Evolutionary conservation across 768 basidiomycete genomes (phyloP).

Genomic region (Tricholoma flavovirens): DNA sequence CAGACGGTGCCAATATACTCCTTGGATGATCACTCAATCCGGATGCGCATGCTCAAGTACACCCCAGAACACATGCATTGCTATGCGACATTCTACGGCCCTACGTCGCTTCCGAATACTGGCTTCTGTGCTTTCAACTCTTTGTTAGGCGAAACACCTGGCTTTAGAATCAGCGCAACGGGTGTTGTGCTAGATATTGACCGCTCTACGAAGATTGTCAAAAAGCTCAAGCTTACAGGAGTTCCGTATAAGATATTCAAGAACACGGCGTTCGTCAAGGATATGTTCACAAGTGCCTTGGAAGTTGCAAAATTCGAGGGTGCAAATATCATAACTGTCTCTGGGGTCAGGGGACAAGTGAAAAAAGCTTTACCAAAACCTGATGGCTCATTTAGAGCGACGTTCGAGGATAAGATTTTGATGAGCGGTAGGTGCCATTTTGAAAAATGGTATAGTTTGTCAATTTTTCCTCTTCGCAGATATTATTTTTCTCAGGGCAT

Average conservation of each 20-base stretch:
- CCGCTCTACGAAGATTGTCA: constrained; percentile 90
- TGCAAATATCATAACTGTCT: constrained; percentile 92
- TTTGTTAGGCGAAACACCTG: constrained; percentile 54
- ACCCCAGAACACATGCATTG: constrained; percentile 99
- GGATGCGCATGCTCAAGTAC: constrained; percentile 99
- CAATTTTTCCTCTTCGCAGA: constrained; percentile 42
- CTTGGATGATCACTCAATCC: constrained; percentile 94
- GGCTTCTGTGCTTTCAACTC: constrained; percentile 98
- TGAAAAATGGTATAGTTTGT: neutral
- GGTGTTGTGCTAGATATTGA: constrained; percentile 95
- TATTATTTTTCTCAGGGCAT: constrained; percentile 91
- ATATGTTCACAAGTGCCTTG: constrained; percentile 91
- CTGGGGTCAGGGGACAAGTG: constrained; percentile 92
- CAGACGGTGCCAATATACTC: constrained; percentile 94
- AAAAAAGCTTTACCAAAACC: constrained; percentile 96
- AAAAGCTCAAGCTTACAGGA: constrained; percentile 96
- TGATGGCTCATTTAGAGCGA: constrained; percentile 91
- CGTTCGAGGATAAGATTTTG: constrained; percentile 96
- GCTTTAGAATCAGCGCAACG: constrained; percentile 88
- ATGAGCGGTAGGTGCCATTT: constrained; percentile 72
- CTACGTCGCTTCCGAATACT: constrained; percentile 86
- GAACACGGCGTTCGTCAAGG: constrained; percentile 96
- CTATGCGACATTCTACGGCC: constrained; percentile 95
- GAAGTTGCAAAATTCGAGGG: constrained; percentile 99
- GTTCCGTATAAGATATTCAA: constrained; percentile 97